Conservation (phyloP, 805 yeast species). For the Priceomyces castillae region DNA sequence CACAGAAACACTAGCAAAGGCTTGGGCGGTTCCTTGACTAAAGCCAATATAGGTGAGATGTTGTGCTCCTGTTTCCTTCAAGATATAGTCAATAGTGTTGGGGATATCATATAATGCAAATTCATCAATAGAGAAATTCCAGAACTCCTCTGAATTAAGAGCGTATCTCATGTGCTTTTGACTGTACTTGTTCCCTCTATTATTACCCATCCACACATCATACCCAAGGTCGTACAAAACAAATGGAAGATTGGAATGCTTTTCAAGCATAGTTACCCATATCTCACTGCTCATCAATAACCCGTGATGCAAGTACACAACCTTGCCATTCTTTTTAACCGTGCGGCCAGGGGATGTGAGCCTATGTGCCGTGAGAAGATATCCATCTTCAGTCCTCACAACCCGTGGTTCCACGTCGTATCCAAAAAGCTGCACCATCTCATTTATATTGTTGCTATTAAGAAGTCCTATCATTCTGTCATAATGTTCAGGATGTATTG, state of each 20-base stretch:
- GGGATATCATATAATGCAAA: slow-evolving; percentile 92
- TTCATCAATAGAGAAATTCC: slow-evolving; percentile 92
- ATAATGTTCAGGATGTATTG: slow-evolving; percentile 20
- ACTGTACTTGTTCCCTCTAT: slow-evolving; percentile 72
- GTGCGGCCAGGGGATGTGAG: slow-evolving; percentile 37
- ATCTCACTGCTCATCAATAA: slow-evolving; percentile 81
- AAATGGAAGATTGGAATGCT: slow-evolving; percentile 58
- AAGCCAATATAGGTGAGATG: slow-evolving; percentile 78
- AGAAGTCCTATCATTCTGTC: slow-evolving; percentile 37
- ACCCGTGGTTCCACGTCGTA: slow-evolving; percentile 73
- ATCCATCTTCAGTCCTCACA: slow-evolving; percentile 74
- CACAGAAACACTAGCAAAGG: slow-evolving; percentile 74
- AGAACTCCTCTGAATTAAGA: slow-evolving; percentile 50
- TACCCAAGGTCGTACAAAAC: slow-evolving; percentile 75
- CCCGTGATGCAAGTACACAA: slow-evolving; percentile 89
- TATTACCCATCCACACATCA: slow-evolving; percentile 87
- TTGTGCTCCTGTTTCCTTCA: slow-evolving; percentile 41
- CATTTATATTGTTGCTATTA: slow-evolving; percentile 53
- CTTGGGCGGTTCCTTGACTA: slow-evolving; percentile 93
- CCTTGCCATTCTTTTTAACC: slow-evolving; percentile 28
- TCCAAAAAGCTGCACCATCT: slow-evolving; percentile 67
- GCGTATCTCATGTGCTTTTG: slow-evolving; percentile 57
- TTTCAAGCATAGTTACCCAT: slow-evolving; percentile 54
- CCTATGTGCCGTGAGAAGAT: slow-evolving; percentile 72
- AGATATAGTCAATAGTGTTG: slow-evolving; percentile 69